These are phyloP conservation scores for Uncinocarpus reesii DNA, from an alignment of 2,329 filamentous ascomycete species.

Conservation along the genomic window DNA sequence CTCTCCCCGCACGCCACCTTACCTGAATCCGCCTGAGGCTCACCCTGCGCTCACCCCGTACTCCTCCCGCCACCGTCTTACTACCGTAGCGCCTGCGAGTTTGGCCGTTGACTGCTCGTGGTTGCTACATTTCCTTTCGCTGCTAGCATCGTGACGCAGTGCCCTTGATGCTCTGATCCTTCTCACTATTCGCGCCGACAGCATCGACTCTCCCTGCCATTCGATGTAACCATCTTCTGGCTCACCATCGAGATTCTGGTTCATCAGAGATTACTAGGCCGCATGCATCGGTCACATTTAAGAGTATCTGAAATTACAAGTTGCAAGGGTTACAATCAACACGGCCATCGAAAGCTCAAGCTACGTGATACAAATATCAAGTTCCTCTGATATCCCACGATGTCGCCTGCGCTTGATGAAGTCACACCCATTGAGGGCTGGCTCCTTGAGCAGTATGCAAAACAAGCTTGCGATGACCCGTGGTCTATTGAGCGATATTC, in stretches of 20 bases:
- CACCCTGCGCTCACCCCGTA: no score
- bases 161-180: neutral
- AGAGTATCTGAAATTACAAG: neutral
- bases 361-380: neutral
- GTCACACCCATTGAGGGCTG: slow-evolving; percentile 6
- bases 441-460: slow-evolving; percentile 14
- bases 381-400: neutral
- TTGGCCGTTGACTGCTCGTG: neutral
- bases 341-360: neutral
- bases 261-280: neutral
- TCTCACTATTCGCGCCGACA: neutral
- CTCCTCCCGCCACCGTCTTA: no score
- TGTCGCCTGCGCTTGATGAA: neutral
- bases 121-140: neutral
- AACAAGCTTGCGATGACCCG: slow-evolving; percentile 12
- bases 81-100: neutral
- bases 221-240: neutral
- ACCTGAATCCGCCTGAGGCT: no score
- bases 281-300: neutral
- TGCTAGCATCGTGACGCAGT: neutral
- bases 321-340: neutral
- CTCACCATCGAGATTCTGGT: neutral
- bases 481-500: slow-evolving; percentile 14
- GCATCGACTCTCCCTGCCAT: neutral
- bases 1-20: no score